Percentiles rank a stretch among this genome's conserved stretches.
Evolutionary conservation across 1,139 yeast genomes (phyloP).

Genomic region (Lizanozyma gosingica): DNA sequence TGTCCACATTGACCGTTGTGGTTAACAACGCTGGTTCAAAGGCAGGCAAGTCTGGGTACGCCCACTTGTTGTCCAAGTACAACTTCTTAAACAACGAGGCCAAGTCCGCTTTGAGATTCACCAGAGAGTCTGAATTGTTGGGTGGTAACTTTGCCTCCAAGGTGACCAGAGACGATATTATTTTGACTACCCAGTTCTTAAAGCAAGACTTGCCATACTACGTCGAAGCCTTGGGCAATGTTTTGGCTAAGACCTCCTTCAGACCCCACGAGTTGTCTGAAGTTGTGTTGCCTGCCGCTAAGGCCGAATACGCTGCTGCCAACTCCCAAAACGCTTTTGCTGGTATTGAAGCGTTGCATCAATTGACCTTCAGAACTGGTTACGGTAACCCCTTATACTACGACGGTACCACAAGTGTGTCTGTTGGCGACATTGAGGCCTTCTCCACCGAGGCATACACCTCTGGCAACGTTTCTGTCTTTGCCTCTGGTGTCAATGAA

Average conservation of each 20-base stretch:
- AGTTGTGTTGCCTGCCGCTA: constrained; percentile 73
- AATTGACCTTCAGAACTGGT: constrained; percentile 77
- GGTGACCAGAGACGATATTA: constrained; percentile 78
- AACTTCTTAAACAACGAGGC: constrained; percentile 76
- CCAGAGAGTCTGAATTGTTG: constrained; percentile 89
- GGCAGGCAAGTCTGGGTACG: constrained; percentile 68
- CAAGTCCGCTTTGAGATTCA: constrained; percentile 85
- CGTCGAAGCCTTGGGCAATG: constrained; percentile 78
- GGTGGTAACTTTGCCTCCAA: constrained; percentile 71
- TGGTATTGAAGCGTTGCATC: constrained; percentile 76
- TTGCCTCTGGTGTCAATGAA: constrained; percentile 67
- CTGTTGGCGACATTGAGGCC: constrained; percentile 57
- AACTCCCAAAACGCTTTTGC: constrained; percentile 42
- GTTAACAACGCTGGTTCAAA: constrained; percentile 81
- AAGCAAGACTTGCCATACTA: constrained; percentile 86
- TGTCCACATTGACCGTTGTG: constrained; percentile 63
- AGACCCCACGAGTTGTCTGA: constrained; percentile 79
- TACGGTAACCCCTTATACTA: constrained; percentile 78
- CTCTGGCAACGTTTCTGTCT: constrained; percentile 60
- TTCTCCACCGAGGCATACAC: constrained; percentile 67
- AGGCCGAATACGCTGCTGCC: constrained; percentile 45
- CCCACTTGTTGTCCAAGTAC: constrained; percentile 81
- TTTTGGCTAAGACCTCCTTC: constrained; percentile 62
- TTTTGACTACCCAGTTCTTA: constrained; percentile 74
- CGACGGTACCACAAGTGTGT: constrained; percentile 50